Percentiles rank a stretch among this genome's conserved stretches.
These are phyloP conservation scores for Ormosia semicastrata DNA, from an alignment of 306 rosid genomes.

Conservation along the genomic window DNA sequence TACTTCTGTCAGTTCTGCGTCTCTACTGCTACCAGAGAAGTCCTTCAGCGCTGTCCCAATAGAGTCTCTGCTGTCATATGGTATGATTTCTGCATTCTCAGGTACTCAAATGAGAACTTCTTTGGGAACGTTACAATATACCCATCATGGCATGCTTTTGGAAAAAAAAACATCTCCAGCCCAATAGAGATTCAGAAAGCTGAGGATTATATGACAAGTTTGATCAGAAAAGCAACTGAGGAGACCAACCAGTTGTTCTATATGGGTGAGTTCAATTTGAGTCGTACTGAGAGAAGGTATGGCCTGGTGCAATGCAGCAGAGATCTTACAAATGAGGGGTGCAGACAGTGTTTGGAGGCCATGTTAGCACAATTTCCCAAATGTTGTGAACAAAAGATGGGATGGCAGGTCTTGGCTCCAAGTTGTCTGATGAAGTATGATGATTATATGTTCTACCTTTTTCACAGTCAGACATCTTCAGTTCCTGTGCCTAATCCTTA, in stretches of 20 bases:
- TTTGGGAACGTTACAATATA: not conserved
- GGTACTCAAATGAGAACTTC: not conserved
- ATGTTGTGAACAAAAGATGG: not conserved
- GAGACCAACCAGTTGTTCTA: not conserved
- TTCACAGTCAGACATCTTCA: not conserved
- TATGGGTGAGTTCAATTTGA: not conserved
- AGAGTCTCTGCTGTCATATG: conserved; percentile 5
- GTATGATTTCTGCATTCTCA: conserved; percentile 19
- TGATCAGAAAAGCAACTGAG: conserved; percentile 5
- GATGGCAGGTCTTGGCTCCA: conserved; percentile 13
- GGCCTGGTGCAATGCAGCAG: conserved; percentile 25
- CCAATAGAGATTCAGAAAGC: not conserved
- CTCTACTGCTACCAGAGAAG: not conserved
- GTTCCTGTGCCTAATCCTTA: not conserved
- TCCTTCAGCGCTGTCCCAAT: conserved; percentile 1
- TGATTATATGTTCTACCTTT: not conserved
- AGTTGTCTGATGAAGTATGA: conserved; percentile 26
- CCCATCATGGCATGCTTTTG: not conserved
- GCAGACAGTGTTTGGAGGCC: conserved; percentile 15
- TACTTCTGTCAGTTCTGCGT: conserved; percentile 28
- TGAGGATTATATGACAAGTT: not conserved
- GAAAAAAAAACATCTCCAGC: not conserved
- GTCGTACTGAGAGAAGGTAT: not conserved
- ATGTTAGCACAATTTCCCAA: not conserved
- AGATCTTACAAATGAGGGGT: not conserved